Evolutionary conservation across 768 basidiomycete species (phyloP).

Genomic region (Russula abietina): DNA sequence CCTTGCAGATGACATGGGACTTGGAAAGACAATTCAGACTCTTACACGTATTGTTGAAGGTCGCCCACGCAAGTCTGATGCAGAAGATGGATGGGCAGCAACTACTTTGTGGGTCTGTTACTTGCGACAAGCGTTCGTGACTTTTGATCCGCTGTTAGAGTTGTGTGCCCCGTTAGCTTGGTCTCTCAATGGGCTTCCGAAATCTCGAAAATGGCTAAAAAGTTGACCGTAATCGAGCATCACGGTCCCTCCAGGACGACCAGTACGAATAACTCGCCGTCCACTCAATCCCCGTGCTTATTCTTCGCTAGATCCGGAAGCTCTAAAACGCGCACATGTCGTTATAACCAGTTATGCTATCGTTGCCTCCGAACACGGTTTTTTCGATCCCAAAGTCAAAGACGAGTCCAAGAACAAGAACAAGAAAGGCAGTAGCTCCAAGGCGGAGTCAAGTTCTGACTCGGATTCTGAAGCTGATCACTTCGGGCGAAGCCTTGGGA

Average conservation of each 20-base stretch:
- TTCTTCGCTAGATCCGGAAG: conserved; percentile 43
- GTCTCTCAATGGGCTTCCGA: conserved; percentile 90
- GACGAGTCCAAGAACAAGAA: conserved; percentile 47
- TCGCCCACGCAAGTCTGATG: conserved; percentile 61
- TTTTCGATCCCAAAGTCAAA: conserved; percentile 45
- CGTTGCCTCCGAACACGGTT: conserved; percentile 69
- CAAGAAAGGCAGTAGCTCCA: conserved; percentile 34
- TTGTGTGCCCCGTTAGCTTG: conserved; percentile 82
- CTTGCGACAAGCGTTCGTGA: not conserved
- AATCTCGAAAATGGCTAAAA: conserved; percentile 61
- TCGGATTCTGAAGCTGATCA: conserved; percentile 38
- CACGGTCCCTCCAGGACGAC: conserved; percentile 73
- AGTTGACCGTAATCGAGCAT: conserved; percentile 70
- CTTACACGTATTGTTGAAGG: conserved; percentile 84
- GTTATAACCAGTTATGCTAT: conserved; percentile 87
- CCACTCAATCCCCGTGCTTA: not conserved
- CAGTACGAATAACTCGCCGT: conserved; percentile 38
- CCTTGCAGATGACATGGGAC: conserved; percentile 86
- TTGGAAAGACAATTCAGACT: conserved; percentile 90
- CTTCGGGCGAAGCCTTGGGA: conserved; percentile 41
- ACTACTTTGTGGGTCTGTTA: conserved; percentile 55
- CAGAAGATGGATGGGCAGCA: conserved; percentile 62
- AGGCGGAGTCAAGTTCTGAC: conserved; percentile 29
- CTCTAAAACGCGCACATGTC: conserved; percentile 53
- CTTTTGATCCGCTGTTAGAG: conserved; percentile 40